These are phyloP conservation scores for Tuber borchii DNA, from an alignment of 495 filamentous ascomycete species.

Conservation along the genomic window DNA sequence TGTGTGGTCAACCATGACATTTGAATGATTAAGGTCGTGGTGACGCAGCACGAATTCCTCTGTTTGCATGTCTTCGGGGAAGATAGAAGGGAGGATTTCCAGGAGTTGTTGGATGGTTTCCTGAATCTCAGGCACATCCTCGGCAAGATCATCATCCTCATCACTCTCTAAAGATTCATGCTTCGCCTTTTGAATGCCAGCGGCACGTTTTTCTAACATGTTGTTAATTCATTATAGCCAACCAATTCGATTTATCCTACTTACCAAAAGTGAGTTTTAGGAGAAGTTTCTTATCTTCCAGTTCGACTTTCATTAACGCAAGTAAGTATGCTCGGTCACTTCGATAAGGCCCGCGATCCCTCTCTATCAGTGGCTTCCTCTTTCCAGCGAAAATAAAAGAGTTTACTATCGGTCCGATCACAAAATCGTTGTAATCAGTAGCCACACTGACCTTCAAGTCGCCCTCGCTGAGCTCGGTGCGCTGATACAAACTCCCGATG, in stretches of 20 bases:
- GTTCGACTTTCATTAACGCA: constrained; percentile 24
- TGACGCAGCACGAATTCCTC: constrained; percentile 45
- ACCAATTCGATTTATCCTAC: background rate
- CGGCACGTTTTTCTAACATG: background rate
- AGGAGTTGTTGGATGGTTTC: constrained; percentile 8
- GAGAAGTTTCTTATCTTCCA: constrained; percentile 18
- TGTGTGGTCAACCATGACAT: constrained; percentile 49
- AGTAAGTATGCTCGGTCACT: constrained; percentile 39
- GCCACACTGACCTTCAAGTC: background rate
- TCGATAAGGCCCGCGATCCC: constrained; percentile 38
- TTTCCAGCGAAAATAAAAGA: constrained; percentile 39
- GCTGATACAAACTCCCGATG: constrained; percentile 45
- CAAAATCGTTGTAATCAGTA: constrained; percentile 16
- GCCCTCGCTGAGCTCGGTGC: constrained; percentile 2
- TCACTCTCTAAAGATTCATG: constrained; percentile 19
- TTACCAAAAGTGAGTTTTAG: constrained; percentile 1
- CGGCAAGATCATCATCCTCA: constrained; percentile 10
- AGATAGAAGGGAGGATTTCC: constrained; percentile 16
- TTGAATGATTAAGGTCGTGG: constrained; percentile 48
- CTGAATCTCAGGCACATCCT: constrained; percentile 11
- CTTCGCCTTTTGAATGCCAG: constrained; percentile 8
- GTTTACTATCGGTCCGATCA: constrained; percentile 42
- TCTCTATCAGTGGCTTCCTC: constrained; percentile 21
- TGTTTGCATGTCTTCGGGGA: constrained; percentile 29
- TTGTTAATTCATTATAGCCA: background rate